Conservation (phyloP, 805 yeast genomes). For the Barnettozyma californica region DNA sequence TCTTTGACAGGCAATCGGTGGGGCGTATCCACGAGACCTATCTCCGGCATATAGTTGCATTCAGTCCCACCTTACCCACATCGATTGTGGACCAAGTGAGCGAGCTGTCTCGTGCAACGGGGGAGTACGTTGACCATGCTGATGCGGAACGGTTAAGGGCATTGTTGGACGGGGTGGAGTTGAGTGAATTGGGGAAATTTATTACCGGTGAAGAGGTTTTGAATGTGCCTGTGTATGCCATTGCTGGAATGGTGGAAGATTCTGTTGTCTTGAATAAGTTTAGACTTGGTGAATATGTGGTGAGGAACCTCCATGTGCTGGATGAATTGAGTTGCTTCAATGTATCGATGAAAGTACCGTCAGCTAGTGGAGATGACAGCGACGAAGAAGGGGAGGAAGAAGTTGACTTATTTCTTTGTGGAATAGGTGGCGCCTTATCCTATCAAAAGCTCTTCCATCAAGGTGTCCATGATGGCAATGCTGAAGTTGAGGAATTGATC, state of each 20-base stretch:
- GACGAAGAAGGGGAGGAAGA: not conserved
- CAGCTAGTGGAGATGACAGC: not conserved
- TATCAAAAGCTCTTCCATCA: slow-evolving; percentile 64
- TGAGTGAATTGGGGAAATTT: slow-evolving; percentile 50
- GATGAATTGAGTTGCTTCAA: slow-evolving; percentile 51
- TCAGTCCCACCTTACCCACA: slow-evolving; percentile 51
- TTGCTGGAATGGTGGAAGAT: slow-evolving; percentile 76
- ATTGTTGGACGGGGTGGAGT: slow-evolving; percentile 30
- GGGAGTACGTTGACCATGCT: slow-evolving; percentile 35
- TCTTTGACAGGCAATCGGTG: slow-evolving; percentile 56
- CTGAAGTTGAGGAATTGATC: slow-evolving; percentile 10
- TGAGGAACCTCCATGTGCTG: slow-evolving; percentile 55
- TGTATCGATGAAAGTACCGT: slow-evolving; percentile 20
- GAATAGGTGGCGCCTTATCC: slow-evolving; percentile 68
- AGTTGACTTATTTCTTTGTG: slow-evolving; percentile 49
- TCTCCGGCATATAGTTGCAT: slow-evolving; percentile 60
- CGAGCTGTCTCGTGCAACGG: slow-evolving; percentile 41
- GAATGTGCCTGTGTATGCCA: slow-evolving; percentile 65
- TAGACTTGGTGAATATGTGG: slow-evolving; percentile 43
- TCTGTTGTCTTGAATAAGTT: slow-evolving; percentile 60
- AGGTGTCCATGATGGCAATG: slow-evolving; percentile 33
- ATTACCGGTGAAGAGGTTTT: slow-evolving; percentile 37
- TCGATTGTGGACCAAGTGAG: slow-evolving; percentile 46
- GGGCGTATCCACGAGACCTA: slow-evolving; percentile 50
- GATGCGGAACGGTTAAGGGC: slow-evolving; percentile 29